Evolutionary conservation across 2,329 filamentous ascomycete genomes (phyloP).

Genomic region (Diaporthe humulicola): DNA sequence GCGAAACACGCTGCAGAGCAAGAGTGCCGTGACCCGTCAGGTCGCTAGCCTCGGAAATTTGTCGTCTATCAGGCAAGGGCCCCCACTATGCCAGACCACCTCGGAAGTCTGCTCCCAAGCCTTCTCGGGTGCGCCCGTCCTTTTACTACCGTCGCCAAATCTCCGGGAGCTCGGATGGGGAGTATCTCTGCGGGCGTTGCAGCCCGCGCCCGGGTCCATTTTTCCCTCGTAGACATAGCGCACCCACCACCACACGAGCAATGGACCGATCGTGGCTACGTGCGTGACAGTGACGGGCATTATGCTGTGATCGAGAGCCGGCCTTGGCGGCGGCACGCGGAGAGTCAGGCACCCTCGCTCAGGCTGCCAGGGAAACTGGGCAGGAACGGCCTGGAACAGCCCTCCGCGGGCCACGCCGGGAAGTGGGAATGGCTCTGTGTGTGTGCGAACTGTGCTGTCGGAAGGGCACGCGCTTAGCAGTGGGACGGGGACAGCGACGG

Average conservation of each 20-base stretch:
- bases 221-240: neutral
- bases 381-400: neutral
- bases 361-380: neutral
- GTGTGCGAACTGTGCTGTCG: conserved; percentile 3
- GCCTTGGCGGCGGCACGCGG: conserved; percentile 6
- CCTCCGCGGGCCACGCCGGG: neutral
- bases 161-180: conserved; percentile 16
- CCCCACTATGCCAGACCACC: conserved; percentile 2
- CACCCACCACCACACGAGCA: conserved; percentile 12
- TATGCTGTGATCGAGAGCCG: conserved; percentile 4
- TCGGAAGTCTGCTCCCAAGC: neutral
- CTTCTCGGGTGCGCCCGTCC: neutral
- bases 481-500: conserved; percentile 11
- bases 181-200: neutral
- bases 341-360: conserved; percentile 16
- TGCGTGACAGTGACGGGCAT: neutral
- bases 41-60: conserved; percentile 8
- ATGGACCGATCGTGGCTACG: neutral
- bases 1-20: conserved; percentile 5
- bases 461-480: neutral
- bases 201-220: neutral
- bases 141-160: neutral
- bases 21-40: neutral
- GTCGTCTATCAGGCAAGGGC: conserved; percentile 19
- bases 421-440: conserved; percentile 17